phyloP scores from a whole-genome alignment of 2,329 filamentous ascomycete genomes.

The Basipetospora chlamydospora region DNA sequence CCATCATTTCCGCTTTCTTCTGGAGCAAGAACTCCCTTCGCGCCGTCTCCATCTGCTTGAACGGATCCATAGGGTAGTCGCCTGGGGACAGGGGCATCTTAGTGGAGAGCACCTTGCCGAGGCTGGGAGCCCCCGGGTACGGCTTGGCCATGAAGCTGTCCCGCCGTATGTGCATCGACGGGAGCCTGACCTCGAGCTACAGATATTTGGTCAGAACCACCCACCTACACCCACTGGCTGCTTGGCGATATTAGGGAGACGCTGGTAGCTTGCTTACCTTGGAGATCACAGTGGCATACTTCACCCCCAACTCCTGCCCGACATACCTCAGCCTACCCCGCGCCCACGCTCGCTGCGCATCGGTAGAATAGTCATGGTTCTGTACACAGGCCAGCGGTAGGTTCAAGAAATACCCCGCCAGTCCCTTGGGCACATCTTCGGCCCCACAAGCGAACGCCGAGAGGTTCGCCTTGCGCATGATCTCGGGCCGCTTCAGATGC shows the following conservation, averaged over 20 bases:
- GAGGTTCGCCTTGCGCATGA: constrained; percentile 24
- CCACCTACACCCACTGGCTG: too few species aligned
- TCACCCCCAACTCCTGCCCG: constrained; percentile 39
- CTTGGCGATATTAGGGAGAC: too few species aligned
- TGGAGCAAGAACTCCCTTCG: constrained; percentile 29
- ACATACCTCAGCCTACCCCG: constrained; percentile 39
- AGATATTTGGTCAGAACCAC: too few species aligned
- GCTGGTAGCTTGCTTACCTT: constrained; percentile 25
- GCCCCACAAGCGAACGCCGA: constrained; percentile 34
- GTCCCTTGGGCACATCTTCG: constrained; percentile 33
- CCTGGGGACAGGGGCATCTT: constrained; percentile 18
- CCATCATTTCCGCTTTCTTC: constrained; percentile 26
- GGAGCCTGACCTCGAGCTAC: constrained; percentile 42
- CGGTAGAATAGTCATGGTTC: constrained; percentile 43
- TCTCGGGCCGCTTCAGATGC: constrained; percentile 30
- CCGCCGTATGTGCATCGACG: constrained; percentile 46
- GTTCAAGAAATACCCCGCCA: constrained; percentile 44
- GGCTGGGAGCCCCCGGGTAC: constrained; percentile 25
- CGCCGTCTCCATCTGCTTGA: constrained; percentile 32
- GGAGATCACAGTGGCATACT: constrained; percentile 40
- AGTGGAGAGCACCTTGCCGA: constrained; percentile 29
- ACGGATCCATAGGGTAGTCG: constrained; percentile 25
- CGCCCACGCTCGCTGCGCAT: constrained; percentile 41
- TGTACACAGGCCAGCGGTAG: constrained; percentile 42
- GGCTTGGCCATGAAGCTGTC: constrained; percentile 34